phyloP scores from a whole-genome alignment of 805 yeast genomes.

The Candida caryicola region DNA sequence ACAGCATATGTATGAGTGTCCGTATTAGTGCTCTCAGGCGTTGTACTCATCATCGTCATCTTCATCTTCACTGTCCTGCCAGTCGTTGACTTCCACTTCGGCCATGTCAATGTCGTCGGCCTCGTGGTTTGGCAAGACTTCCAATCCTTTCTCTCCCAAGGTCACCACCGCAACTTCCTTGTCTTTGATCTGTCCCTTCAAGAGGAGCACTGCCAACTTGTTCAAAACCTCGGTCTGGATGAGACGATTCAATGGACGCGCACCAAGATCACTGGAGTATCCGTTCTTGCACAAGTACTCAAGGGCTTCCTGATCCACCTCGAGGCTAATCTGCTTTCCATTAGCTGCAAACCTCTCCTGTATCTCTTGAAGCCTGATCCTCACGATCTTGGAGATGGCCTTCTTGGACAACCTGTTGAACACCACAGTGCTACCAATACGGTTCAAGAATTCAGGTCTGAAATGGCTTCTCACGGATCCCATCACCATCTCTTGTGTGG shows the following conservation, averaged over 20 bases:
- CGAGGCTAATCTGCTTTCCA: constrained; percentile 73
- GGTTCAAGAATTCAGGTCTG: constrained; percentile 95
- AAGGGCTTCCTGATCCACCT: constrained; percentile 71
- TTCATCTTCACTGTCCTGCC: constrained; percentile 60
- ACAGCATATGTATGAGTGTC: too few relatives aligned
- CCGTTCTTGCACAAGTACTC: constrained; percentile 84
- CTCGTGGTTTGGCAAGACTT: constrained; percentile 85
- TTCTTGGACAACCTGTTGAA: constrained; percentile 90
- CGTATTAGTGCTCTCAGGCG: too few relatives aligned
- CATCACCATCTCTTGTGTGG: constrained; percentile 78
- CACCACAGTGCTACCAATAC: constrained; percentile 89
- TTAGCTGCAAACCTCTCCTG: constrained; percentile 81
- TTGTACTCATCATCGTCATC: constrained; percentile 43
- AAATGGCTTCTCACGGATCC: constrained; percentile 80
- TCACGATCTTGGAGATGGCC: constrained; percentile 90
- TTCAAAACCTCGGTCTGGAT: constrained; percentile 88
- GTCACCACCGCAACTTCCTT: constrained; percentile 79
- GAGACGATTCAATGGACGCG: constrained; percentile 90
- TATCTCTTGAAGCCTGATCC: constrained; percentile 78
- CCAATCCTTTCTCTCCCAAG: constrained; percentile 59
- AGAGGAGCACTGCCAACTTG: constrained; percentile 80
- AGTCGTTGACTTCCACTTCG: constrained; percentile 57
- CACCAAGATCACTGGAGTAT: constrained; percentile 91
- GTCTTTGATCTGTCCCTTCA: constrained; percentile 83
- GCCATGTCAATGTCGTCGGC: constrained; percentile 46